These are phyloP conservation scores for Candolleomyces efflorescens DNA, from an alignment of 768 basidiomycete genomes.

Conservation along the genomic window DNA sequence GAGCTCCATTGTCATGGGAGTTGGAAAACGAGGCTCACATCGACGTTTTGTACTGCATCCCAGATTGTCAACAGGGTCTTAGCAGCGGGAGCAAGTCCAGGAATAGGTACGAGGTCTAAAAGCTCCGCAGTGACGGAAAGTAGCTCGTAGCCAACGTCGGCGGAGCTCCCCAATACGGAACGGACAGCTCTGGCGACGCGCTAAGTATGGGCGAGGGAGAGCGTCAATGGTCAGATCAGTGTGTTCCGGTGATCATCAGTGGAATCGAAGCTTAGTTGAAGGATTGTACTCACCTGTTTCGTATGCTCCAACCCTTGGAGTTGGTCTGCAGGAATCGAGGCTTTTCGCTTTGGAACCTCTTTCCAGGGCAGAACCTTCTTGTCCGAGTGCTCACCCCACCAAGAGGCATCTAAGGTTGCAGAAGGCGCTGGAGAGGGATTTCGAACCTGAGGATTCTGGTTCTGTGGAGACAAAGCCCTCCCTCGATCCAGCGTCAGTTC, in stretches of 20 bases:
- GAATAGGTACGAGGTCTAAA: constrained; percentile 44
- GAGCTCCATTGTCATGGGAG: neutral
- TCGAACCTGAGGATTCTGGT: neutral
- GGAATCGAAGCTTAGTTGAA: neutral
- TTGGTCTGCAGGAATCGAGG: constrained; percentile 8
- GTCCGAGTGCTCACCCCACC: constrained; percentile 11
- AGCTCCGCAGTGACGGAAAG: constrained; percentile 29
- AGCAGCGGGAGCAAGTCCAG: constrained; percentile 47
- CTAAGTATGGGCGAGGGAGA: constrained; percentile 17
- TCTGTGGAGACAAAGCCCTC: neutral
- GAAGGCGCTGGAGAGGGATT: constrained; percentile 7
- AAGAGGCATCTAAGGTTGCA: constrained; percentile 10
- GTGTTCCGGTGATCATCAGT: no score
- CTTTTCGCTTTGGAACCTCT: constrained; percentile 7
- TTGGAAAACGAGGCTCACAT: constrained; percentile 34
- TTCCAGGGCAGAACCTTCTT: constrained; percentile 9
- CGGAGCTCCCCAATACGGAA: constrained; percentile 31
- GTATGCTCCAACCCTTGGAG: constrained; percentile 10
- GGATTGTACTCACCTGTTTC: constrained; percentile 8
- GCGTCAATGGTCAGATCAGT: no score
- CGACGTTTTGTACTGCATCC: constrained; percentile 49
- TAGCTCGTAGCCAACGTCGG: constrained; percentile 32
- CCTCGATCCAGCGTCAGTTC: neutral
- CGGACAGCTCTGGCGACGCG: constrained; percentile 27
- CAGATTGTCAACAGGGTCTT: constrained; percentile 47